Conservation (phyloP, 495 filamentous ascomycete species). For the Thozetella sp. region DNA sequence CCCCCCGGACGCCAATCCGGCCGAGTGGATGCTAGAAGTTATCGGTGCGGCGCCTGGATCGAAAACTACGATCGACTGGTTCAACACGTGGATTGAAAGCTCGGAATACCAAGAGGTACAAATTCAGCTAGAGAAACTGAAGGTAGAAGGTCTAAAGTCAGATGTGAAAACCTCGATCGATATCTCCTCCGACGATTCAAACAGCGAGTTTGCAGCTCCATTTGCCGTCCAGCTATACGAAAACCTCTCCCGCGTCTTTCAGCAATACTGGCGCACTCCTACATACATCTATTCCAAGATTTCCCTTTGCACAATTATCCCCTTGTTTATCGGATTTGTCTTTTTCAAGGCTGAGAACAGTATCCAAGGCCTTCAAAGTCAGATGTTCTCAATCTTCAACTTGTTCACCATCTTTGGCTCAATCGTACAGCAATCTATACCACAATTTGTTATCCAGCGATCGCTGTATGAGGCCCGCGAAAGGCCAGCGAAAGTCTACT, state of each 20-base stretch:
- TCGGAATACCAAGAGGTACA: slow-evolving; percentile 69
- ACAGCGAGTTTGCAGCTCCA: slow-evolving; percentile 58
- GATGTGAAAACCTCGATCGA: slow-evolving; percentile 43
- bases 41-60: slow-evolving; percentile 88
- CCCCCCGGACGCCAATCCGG: slow-evolving; percentile 77
- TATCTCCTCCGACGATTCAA: slow-evolving; percentile 22
- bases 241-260: slow-evolving; percentile 68
- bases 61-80: slow-evolving; percentile 78
- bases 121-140: slow-evolving; percentile 69
- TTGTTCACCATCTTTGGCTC: slow-evolving; percentile 75
- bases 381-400: slow-evolving; percentile 87
- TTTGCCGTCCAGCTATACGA: slow-evolving; percentile 55
- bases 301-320: slow-evolving; percentile 57
- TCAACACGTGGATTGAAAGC: slow-evolving; percentile 74
- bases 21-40: slow-evolving; percentile 95
- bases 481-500: slow-evolving; percentile 80
- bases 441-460: slow-evolving; percentile 76
- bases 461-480: slow-evolving; percentile 84
- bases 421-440: slow-evolving; percentile 83
- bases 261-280: slow-evolving; percentile 90
- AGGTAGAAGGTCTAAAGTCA: slow-evolving; percentile 33
- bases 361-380: slow-evolving; percentile 81
- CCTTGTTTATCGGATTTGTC: slow-evolving; percentile 85
- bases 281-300: slow-evolving; percentile 79
- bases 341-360: slow-evolving; percentile 74